These are phyloP conservation scores for Saccharomycopsis fermentans DNA, from an alignment of 805 yeast genomes.

Conservation along the genomic window DNA sequence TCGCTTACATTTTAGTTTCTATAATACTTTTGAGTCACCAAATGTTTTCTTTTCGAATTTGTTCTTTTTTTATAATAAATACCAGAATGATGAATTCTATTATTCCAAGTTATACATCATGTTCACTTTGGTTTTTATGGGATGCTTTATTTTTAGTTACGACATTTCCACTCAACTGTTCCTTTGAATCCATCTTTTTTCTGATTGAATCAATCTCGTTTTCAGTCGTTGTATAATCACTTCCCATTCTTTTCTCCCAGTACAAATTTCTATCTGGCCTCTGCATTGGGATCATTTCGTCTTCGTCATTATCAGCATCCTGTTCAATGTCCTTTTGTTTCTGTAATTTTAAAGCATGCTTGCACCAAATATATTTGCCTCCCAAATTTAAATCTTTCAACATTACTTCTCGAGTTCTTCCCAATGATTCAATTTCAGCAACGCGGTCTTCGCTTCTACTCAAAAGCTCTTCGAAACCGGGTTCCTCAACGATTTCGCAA, in stretches of 20 bases:
- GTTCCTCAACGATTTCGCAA: constrained; percentile 62
- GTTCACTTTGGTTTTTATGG: neutral
- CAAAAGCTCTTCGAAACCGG: constrained; percentile 58
- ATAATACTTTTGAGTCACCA: no score
- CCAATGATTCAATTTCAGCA: constrained; percentile 64
- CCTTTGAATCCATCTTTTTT: neutral
- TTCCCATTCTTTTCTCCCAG: constrained; percentile 38
- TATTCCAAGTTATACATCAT: neutral
- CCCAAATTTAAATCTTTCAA: constrained; percentile 58
- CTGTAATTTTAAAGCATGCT: constrained; percentile 1
- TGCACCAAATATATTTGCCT: constrained; percentile 27
- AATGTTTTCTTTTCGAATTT: no score
- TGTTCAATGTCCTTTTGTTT: constrained; percentile 17
- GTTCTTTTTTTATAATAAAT: neutral
- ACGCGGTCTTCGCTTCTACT: constrained; percentile 60
- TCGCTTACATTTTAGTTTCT: no score
- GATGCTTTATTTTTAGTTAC: neutral
- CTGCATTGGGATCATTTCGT: constrained; percentile 24
- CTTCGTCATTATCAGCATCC: constrained; percentile 21
- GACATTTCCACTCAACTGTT: neutral
- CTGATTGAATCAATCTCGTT: neutral
- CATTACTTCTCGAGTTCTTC: constrained; percentile 67
- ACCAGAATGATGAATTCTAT: neutral
- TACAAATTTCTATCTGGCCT: constrained; percentile 21
- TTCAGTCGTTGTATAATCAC: constrained; percentile 9